Evolutionary conservation across 2,329 filamentous ascomycete genomes (phyloP), one percentile per base, ranked within the genome.

Genomic region (Neurospora crassa): DNA sequence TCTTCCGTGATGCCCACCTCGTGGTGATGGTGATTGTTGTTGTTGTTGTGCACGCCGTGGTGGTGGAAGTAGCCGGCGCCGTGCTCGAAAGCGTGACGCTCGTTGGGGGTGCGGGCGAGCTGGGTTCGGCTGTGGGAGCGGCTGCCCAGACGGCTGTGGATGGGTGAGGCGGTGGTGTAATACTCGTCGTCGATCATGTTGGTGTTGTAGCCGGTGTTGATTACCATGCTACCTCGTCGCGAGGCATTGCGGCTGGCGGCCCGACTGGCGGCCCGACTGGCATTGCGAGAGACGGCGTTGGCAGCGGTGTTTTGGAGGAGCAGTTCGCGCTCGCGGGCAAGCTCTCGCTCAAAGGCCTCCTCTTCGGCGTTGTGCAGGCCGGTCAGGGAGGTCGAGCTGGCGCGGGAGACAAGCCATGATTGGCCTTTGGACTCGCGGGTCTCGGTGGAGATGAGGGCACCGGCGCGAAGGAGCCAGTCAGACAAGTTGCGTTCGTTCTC

Each of bases 391-490:
- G 88, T 91, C 1, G 89, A 90, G 77, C 88, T 90, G 70, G 86
- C 87, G 67, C 88, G 84, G 34, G 88, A 88, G n/a, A 87, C 82
- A 24, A 92, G 84, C 90, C 90, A 92, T 16, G 86, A 82, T 79
- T 92, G 89, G 16, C 90, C 90, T 79, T 91, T 91, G 76, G 83
- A 89, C 77, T 92, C 90, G 71, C 89, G 83, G 20, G 89, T 83
- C 77, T 89, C 88, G 69, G 84, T 85, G 71, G 86, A 86, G 75
- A 92, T 86, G 67, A 90, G 78, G 7, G 88, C 88, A 67, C 89
- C 89, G 0, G 89, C 86, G 40, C 89, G 85, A 34, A 90, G 82
- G 67, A 92, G 81, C 89, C 90, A 92, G 79, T 91, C 89, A 71
- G 86, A 87, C 75, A 89, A 85, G 71, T 82, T 82, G 45, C 79